phyloP scores from a whole-genome alignment of 139 green algal genomes.

The Yamagishiella unicocca region DNA sequence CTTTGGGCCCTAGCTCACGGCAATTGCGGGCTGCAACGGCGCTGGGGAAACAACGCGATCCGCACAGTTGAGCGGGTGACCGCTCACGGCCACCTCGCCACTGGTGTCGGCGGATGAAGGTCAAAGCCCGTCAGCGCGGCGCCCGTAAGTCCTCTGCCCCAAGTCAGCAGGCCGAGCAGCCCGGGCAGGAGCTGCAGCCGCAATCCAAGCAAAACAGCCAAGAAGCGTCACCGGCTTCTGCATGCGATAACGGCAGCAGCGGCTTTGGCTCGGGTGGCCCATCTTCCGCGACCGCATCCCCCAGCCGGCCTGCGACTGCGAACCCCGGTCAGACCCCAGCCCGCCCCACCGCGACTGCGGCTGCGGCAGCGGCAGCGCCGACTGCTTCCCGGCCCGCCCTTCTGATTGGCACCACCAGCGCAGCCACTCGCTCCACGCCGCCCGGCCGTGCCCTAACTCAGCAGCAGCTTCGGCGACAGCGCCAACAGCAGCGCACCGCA shows the following conservation, averaged over 20 bases:
- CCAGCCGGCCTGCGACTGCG: neutral
- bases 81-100: neutral
- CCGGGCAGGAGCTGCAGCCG: neutral
- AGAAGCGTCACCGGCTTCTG: neutral
- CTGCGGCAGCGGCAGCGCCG: neutral
- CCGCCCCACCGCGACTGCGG: neutral
- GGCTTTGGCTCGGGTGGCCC: neutral
- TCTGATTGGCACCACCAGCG: conserved; percentile 34
- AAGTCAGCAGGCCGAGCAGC: neutral
- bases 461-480: conserved; percentile 42
- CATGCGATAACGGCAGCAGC: neutral
- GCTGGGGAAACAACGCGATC: too few species aligned
- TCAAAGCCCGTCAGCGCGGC: conserved; percentile 9
- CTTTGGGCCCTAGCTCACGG: too few species aligned
- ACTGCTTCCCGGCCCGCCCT: neutral
- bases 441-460: conserved; percentile 9
- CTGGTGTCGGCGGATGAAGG: conserved; percentile 24
- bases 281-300: neutral
- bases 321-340: neutral
- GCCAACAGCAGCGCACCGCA: conserved; percentile 3
- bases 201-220: neutral
- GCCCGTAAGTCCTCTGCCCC: neutral
- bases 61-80: too few species aligned
- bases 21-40: too few species aligned
- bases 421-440: neutral